A percentile compares a stretch with the other conserved stretches of the same genome.
Conservation (phyloP, 371 early-diverging fungal species). For the Apophysomyces sp. region DNA sequence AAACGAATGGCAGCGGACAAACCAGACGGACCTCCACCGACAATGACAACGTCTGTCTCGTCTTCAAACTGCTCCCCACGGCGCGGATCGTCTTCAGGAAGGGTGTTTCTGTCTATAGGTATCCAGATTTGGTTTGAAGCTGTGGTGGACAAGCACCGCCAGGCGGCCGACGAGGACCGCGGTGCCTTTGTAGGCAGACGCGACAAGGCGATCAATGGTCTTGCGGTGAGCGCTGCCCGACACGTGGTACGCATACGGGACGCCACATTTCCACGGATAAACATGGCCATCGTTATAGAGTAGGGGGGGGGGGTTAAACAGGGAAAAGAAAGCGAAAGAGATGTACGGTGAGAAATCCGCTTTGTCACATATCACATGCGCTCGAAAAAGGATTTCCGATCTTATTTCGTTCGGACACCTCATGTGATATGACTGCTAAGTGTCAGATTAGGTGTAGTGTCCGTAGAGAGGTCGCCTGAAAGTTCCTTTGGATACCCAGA, state of each 20-base stretch:
- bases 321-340: not conserved
- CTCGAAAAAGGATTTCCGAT: not conserved
- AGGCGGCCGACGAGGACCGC: slow-evolving; percentile 7
- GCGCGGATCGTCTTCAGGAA: slow-evolving; percentile 47
- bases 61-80: slow-evolving; percentile 66
- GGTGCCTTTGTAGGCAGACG: not conserved
- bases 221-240: not conserved
- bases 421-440: no score
- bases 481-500: no score
- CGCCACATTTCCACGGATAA: slow-evolving; percentile 7
- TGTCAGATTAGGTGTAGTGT: no score
- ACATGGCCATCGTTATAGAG: slow-evolving; percentile 14
- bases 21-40: slow-evolving; percentile 97
- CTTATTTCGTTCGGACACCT: no score
- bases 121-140: slow-evolving; percentile 33
- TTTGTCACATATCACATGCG: not conserved
- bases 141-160: slow-evolving; percentile 28
- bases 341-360: not conserved
- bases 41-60: slow-evolving; percentile 95
- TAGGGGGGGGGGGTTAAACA: slow-evolving; percentile 10
- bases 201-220: slow-evolving; percentile 22
- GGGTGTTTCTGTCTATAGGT: slow-evolving; percentile 30
- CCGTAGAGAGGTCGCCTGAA: no score
- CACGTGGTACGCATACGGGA: slow-evolving; percentile 7
- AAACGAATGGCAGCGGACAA: slow-evolving; percentile 93